Base-by-base conservation (phyloP, 2,329 filamentous ascomycete genomes). In the Monilinia vaccinii-corymbosi region DNA sequence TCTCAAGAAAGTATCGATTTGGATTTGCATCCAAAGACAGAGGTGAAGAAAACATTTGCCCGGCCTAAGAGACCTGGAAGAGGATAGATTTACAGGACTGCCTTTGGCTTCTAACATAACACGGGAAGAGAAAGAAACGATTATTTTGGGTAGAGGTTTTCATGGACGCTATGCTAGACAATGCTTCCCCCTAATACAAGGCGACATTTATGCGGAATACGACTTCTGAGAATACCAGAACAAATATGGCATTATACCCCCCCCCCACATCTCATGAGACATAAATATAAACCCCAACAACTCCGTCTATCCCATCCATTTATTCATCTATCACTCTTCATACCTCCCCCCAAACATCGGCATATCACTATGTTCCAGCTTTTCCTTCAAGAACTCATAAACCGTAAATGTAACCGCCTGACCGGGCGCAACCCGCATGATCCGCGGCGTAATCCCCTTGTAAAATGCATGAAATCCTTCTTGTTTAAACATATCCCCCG, bases 361-460 rank as follows among this genome's bases (percentile, higher is more conserved):
- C 21, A 82, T 72, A 63, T 83, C 81, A 56, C 77, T 80, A 70
- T 76, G 78, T 76, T 92, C 88, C 65, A 92, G 75, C 74, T 84
- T 85, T 62, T 85, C 82, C 76, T 86, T 89, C 62, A 92, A 75
- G 73, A 73, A 91, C 74, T 92, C 88, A 73, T 92, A 92, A 66
- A 92, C 88, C 2, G 84, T 87, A 62, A 87, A 87, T 4, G 84
- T 87, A 58, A 87, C 84, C 61, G 84, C 94, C 79, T 99, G 94
- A 50, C 94, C 94, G 9, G 94, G 94, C 31, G 94, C 94, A 58
- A 99, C 94, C 71, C 94, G 85, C 91, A 97, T 97, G 68, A 99
- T 89, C 69, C 94, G 84, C 8, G 94, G 94, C 50, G 94, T 99
- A 75, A 99, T 99, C 70, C 94, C 94, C 82, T 97, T 97, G 81